A percentile compares a stretch with the other conserved stretches of the same genome.
phyloP scores from a whole-genome alignment of 192 early-diverging fungal species.

The Gigaspora rosea region DNA sequence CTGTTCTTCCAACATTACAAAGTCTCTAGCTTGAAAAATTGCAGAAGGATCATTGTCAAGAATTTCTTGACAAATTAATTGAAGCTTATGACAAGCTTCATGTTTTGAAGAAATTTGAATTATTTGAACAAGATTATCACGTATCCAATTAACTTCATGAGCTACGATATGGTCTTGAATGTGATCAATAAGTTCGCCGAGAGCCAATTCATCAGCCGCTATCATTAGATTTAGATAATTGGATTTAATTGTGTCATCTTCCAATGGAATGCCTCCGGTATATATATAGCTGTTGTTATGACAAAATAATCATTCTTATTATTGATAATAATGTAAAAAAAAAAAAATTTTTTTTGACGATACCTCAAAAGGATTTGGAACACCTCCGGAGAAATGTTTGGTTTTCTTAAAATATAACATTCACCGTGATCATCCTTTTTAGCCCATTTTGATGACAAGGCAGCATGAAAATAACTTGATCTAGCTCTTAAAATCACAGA shows the following conservation, averaged over 20 bases:
- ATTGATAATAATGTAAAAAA: background rate
- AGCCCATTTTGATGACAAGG: background rate
- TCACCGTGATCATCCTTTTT: background rate
- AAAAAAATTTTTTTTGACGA: background rate
- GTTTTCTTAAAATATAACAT: background rate
- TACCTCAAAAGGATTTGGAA: background rate
- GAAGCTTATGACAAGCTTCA: background rate
- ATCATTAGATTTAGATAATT: slow-evolving; percentile 5
- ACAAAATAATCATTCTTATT: background rate
- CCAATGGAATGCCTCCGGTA: background rate
- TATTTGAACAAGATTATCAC: background rate
- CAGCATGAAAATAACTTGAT: background rate
- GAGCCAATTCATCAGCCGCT: background rate
- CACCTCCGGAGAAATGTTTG: background rate
- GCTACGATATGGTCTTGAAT: background rate
- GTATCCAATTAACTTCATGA: background rate
- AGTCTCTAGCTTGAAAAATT: background rate
- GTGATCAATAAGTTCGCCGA: background rate
- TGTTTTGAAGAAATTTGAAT: background rate
- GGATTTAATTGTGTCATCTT: background rate
- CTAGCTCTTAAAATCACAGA: slow-evolving; percentile 1
- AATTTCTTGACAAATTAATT: background rate
- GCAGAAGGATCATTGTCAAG: background rate
- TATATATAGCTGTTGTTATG: slow-evolving; percentile 23
- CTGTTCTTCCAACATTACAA: background rate